Evolutionary conservation across 352 stramenopile genomes (phyloP).

Genomic region (Globisporangium viniferum): DNA sequence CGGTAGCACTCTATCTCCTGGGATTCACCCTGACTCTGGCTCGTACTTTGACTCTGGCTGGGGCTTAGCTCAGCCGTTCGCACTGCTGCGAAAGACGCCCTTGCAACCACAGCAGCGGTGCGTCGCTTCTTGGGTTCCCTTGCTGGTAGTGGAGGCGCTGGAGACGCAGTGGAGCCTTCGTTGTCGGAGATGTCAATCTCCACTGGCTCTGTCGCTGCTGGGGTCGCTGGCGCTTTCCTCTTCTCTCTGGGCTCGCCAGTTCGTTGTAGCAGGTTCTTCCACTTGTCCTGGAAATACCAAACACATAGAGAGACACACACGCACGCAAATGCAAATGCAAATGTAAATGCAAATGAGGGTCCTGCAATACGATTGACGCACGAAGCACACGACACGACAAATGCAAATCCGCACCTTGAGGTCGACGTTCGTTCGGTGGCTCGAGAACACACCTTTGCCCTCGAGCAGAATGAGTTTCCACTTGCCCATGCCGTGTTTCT

Average conservation of each 20-base stretch:
- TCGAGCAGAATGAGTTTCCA: conserved; percentile 49
- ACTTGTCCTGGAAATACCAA: conserved; percentile 35
- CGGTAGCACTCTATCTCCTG: background rate
- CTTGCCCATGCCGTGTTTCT: conserved; percentile 32
- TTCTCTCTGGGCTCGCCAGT: background rate
- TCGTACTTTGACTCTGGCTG: background rate
- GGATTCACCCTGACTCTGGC: background rate
- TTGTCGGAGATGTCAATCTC: conserved; percentile 3
- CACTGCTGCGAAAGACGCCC: conserved; percentile 8
- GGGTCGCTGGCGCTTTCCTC: background rate
- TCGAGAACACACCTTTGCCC: conserved; percentile 35
- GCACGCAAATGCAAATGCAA: background rate
- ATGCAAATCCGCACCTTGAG: conserved; percentile 38
- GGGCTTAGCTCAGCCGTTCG: conserved; percentile 8
- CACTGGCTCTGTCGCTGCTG: background rate
- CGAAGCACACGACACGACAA: background rate
- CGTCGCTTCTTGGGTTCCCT: background rate
- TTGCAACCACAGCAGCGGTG: background rate
- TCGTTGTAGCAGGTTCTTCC: conserved; percentile 31
- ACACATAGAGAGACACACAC: background rate
- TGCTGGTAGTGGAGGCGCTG: too few relatives aligned
- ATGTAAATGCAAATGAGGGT: background rate
- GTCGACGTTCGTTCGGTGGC: conserved; percentile 55
- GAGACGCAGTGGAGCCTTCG: background rate
- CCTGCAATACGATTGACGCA: background rate